A percentile compares a stretch with the other conserved stretches of the same genome.
Conservation (phyloP, 306 rosid species). For the Cucurbita pepo region DNA sequence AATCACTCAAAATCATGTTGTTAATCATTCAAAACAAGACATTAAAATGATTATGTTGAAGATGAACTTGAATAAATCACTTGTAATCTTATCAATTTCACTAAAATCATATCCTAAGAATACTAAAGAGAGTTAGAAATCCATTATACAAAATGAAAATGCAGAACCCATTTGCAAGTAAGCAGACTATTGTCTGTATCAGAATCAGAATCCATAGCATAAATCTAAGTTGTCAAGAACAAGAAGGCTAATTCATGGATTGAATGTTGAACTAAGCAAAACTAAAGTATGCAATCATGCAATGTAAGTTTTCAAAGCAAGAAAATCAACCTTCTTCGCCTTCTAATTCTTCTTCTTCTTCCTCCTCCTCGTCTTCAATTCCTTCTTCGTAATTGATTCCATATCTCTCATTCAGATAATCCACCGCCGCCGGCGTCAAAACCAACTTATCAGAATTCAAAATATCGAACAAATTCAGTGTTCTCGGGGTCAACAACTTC, state of each 20-base stretch:
- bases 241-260: not conserved
- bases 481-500: constrained; percentile 83
- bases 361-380: constrained; percentile 22
- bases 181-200: not conserved
- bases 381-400: constrained; percentile 34
- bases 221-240: not conserved
- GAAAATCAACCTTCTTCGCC: constrained; percentile 20
- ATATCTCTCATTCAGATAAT: constrained; percentile 60
- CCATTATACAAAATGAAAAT: not conserved
- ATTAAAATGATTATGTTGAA: too few relatives aligned
- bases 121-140: not conserved
- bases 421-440: constrained; percentile 53
- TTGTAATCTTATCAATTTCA: not conserved
- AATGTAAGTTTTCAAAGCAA: not conserved
- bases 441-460: constrained; percentile 80
- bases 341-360: constrained; percentile 17
- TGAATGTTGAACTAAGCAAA: not conserved
- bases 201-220: not conserved
- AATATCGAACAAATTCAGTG: constrained; percentile 69
- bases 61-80: too few relatives aligned
- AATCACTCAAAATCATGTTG: too few relatives aligned
- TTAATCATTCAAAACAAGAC: not conserved
- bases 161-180: not conserved
- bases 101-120: not conserved
- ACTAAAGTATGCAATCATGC: not conserved